Conservation (phyloP, 2,329 filamentous ascomycete genomes). For the Plectosphaerella sp. region DNA sequence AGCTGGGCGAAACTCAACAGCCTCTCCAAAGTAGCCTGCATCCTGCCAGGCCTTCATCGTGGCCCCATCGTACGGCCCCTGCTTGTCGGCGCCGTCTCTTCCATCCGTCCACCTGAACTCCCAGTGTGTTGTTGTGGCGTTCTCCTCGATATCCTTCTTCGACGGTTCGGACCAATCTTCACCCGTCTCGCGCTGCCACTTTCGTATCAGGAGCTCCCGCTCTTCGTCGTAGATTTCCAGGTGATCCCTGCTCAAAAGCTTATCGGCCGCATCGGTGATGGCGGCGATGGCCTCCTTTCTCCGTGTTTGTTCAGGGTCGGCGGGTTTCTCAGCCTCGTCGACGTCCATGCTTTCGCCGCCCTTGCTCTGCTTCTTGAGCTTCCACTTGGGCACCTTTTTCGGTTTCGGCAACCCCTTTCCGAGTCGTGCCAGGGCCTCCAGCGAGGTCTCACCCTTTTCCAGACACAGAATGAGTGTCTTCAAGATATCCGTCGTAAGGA, state of each 20-base stretch:
- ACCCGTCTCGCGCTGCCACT: slow-evolving; percentile 80
- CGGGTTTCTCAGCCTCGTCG: slow-evolving; percentile 46
- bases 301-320: slow-evolving; percentile 64
- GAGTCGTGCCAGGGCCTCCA: slow-evolving; percentile 82
- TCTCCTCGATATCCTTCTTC: slow-evolving; percentile 19
- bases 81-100: slow-evolving; percentile 69
- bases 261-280: slow-evolving; percentile 87
- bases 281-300: slow-evolving; percentile 72
- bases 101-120: slow-evolving; percentile 92
- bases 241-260: slow-evolving; percentile 75
- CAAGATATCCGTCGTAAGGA: slow-evolving; percentile 70
- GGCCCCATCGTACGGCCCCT: slow-evolving; percentile 80
- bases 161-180: slow-evolving; percentile 70
- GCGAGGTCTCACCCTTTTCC: slow-evolving; percentile 75
- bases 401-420: slow-evolving; percentile 60
- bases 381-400: slow-evolving; percentile 60
- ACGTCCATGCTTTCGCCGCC: slow-evolving; percentile 64
- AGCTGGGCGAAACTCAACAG: slow-evolving; percentile 70
- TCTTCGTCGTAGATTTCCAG: slow-evolving; percentile 90
- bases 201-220: slow-evolving; percentile 75
- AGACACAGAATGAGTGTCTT: slow-evolving; percentile 67
- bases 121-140: slow-evolving; percentile 53
- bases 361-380: slow-evolving; percentile 63
- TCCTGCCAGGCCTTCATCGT: slow-evolving; percentile 91
- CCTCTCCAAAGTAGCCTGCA: slow-evolving; percentile 88